phyloP scores from a whole-genome alignment of 257 asterid genomes.

The Penstemon davidsonii region DNA sequence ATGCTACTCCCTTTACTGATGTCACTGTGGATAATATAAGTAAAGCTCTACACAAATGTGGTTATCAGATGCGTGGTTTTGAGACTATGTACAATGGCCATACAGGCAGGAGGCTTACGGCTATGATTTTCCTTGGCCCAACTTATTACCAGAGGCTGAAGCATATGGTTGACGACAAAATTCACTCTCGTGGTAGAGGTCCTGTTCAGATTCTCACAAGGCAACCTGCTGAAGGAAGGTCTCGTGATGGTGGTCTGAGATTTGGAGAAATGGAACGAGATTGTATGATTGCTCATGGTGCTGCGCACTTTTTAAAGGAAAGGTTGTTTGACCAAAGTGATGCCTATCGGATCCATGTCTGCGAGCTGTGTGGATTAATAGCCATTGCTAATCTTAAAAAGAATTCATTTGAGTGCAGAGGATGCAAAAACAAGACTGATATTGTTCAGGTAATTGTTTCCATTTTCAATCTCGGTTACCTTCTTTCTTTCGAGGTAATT shows the following conservation, averaged over 20 bases:
- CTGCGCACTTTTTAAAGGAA: conserved; percentile 91
- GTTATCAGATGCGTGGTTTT: conserved; percentile 95
- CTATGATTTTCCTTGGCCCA: conserved; percentile 93
- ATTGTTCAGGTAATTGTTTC: conserved; percentile 72
- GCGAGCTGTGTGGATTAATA: conserved; percentile 87
- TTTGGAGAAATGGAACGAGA: conserved; percentile 99
- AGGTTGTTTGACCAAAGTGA: conserved; percentile 95
- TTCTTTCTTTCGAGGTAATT: neutral
- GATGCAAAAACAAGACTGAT: conserved; percentile 92
- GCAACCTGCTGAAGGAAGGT: conserved; percentile 97
- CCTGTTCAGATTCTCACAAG: conserved; percentile 95
- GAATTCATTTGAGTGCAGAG: conserved; percentile 91
- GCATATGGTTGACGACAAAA: conserved; percentile 97
- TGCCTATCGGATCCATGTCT: conserved; percentile 90
- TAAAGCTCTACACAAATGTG: conserved; percentile 92
- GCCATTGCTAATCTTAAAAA: conserved; percentile 93
- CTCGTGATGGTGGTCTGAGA: conserved; percentile 96
- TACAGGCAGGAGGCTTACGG: conserved; percentile 75
- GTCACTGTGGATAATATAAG: conserved; percentile 95
- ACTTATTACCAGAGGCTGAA: conserved; percentile 96
- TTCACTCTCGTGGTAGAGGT: conserved; percentile 97
- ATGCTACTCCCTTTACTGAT: conserved; percentile 95
- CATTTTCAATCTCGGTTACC: neutral
- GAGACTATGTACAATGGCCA: conserved; percentile 99
- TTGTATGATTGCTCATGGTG: conserved; percentile 98